Evolutionary conservation across 371 early-diverging fungal genomes (phyloP), one percentile per base, ranked within the genome.

Genomic region (Encephalitozoon cuniculi): DNA sequence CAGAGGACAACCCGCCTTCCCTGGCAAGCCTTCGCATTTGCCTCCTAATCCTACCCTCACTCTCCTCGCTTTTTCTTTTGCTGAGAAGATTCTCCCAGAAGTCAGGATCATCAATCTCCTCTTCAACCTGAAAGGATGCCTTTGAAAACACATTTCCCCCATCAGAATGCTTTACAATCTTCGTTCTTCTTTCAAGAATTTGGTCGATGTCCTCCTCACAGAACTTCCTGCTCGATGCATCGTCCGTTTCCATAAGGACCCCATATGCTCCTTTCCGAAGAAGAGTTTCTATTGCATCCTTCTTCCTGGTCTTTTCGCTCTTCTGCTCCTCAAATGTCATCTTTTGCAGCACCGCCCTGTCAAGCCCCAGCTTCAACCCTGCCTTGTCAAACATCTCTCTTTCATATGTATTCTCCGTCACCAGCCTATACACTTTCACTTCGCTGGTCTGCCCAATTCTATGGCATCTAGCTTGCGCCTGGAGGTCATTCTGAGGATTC

Each of bases 191-290:
- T 75, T 91, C 90, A 12, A 95, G 83, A 78, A 95, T 95, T 69
- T 90, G 90, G 79, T 95, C 95, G 85, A 95, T 95, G 79, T 94
- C 94, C 86, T 94, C 95, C 74, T 91, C 93, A 81, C 92, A 93
- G 79, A 95, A 95, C 75, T 90, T 80, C 43, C 76, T 65, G 46
- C 74, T 76, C 18, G 34, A 43, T 12, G 84, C 52, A 64, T 89
- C 92, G 71, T 91, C 91, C 54, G 91, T 91, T 74, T 93, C 92
- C 85, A 92, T 82, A 64, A 93, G 85, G 0, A 92, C 92, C 32
- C 82, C 84, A 77, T 84, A 82, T 26, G 84, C 84, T 28, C 83
- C 83, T 87, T 92, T 91, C 82, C 92, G 92, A 43, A 93, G 77
- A 40, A 93, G 80, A 66, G 90, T 89, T 82, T 94, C 93, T 32